Evolutionary conservation across 805 yeast genomes (phyloP).

Genomic region (Saccharomyces cerevisiae): DNA sequence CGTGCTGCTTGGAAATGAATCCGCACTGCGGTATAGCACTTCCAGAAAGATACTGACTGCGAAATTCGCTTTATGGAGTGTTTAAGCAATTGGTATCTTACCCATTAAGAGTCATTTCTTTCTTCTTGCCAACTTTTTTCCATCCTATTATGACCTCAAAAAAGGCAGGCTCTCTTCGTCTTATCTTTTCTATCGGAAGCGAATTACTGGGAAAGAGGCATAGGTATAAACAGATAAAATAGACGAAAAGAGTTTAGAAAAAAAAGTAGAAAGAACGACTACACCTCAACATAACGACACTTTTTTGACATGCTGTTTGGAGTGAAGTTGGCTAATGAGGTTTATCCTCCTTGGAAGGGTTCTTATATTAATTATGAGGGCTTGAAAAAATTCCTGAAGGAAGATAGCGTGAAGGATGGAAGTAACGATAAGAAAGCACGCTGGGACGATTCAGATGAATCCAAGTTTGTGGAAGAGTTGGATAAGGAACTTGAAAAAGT

Average conservation of each 20-base stretch:
- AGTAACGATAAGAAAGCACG: constrained; percentile 23
- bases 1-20: background rate
- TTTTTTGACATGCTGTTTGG: constrained; percentile 68
- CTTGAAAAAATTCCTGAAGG: constrained; percentile 61
- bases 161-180: background rate
- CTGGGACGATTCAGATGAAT: constrained; percentile 70
- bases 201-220: background rate
- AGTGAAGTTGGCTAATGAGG: constrained; percentile 69
- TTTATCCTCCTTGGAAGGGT: constrained; percentile 81
- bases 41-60: background rate
- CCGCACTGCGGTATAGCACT: background rate
- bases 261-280: background rate
- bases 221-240: background rate
- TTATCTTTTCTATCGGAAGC: background rate
- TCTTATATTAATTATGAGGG: constrained; percentile 59
- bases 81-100: background rate
- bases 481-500: constrained; percentile 72
- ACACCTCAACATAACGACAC: background rate
- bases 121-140: background rate
- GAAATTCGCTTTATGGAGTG: background rate
- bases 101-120: background rate
- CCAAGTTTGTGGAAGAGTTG: constrained; percentile 53
- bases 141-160: background rate
- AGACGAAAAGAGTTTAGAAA: background rate
- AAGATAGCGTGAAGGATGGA: constrained; percentile 40